Percentiles rank a stretch among this genome's conserved stretches.
These are phyloP conservation scores for Calonectria hawksworthii DNA, from an alignment of 2,329 filamentous ascomycete genomes.

Conservation along the genomic window DNA sequence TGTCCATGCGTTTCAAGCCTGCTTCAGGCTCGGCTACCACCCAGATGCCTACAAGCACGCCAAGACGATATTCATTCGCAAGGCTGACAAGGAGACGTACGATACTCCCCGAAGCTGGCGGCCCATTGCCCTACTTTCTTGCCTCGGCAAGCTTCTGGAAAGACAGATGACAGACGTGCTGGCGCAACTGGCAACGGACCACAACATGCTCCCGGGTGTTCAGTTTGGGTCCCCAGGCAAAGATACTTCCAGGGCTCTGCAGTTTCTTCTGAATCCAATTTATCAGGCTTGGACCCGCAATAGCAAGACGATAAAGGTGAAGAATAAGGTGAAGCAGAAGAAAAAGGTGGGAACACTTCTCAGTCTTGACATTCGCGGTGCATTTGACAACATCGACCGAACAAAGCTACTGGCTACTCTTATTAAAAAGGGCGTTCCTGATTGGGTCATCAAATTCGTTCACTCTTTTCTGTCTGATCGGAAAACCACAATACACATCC, in stretches of 20 bases:
- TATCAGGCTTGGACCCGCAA: background rate
- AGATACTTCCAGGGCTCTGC: background rate
- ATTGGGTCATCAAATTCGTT: background rate
- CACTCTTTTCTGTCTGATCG: background rate
- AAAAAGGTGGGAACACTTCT: background rate
- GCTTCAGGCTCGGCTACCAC: background rate
- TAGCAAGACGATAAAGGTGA: no score
- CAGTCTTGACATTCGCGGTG: background rate
- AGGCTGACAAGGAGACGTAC: background rate
- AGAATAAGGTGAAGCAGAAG: background rate
- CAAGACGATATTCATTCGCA: background rate
- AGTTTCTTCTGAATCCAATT: background rate
- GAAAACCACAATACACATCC: background rate
- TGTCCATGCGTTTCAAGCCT: background rate
- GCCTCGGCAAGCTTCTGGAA: background rate
- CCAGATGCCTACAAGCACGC: background rate
- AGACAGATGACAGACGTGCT: background rate
- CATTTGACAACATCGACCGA: background rate
- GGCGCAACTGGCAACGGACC: background rate
- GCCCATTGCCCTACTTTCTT: background rate
- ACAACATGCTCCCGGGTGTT: background rate
- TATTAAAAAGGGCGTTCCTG: background rate
- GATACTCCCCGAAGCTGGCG: background rate
- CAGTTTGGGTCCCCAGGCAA: background rate
- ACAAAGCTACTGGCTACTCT: background rate